Base-by-base conservation (phyloP, 306 rosid genomes). In the Datisca glomerata region DNA sequence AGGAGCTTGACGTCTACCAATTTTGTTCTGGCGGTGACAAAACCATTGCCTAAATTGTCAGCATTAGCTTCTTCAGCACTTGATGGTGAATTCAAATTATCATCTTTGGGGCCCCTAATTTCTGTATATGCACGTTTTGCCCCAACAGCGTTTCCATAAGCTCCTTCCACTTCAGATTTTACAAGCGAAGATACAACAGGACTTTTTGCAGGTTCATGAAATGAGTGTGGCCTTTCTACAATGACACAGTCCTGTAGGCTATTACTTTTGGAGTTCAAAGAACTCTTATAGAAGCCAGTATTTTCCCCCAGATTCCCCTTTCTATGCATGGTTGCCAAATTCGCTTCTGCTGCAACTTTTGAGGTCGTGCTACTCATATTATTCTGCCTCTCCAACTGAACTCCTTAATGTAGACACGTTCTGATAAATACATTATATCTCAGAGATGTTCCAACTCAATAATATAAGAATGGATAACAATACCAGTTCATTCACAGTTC, bases 11-110 rank as follows among this genome's bases (percentile, higher is more conserved):
- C 7, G 15, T 24, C 18, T 69, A 73, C 86, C 81, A 78, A 47
- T 70, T 73, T 78, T 50, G 75, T 71, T 73, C 65, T 70, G 22
- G 86, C 86, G 45, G 77, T 78, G 27, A 78, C 92, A 66, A 86
- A 86, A 21, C 73, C 85, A 11, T 63, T 69, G 51, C 73, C 70
- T 54, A 64, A 47, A 19, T 25, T 63, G 62, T 63, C 81, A 15
- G 55, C 59, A 20, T 50, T 68, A 22, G 42, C 75, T 47, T 77
- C 91, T 57, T 78, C 91, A 12, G 67, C 64, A 59, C 50, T 59
- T 25, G 57, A 55, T 36, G 84, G 91, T 20, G 95, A 80, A 64
- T 61, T 80, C 12, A 50, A 24, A 35, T 19, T 65, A 31, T 78
- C 73, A 42, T 57, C 62, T 64, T 49, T 65, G 27, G 86, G 81